A percentile compares a stretch with the other conserved stretches of the same genome.
These are phyloP conservation scores for Globisporangium perplexum DNA, from an alignment of 352 stramenopile genomes.

Conservation along the genomic window DNA sequence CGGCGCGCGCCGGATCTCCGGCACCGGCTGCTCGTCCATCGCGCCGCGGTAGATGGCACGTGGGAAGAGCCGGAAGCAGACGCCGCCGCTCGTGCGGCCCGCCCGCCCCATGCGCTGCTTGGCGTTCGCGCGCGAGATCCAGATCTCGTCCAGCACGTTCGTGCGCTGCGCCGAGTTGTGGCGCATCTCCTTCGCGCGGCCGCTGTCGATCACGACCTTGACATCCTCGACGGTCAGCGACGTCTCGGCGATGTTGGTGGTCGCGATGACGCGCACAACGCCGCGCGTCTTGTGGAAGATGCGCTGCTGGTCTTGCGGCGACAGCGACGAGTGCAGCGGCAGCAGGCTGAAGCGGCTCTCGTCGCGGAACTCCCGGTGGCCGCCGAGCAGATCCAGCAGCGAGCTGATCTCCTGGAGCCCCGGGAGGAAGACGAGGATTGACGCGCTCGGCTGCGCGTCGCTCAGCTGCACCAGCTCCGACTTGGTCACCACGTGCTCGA, in stretches of 20 bases:
- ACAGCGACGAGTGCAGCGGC: constrained; percentile 92
- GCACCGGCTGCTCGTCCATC: constrained; percentile 80
- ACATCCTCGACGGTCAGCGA: constrained; percentile 95
- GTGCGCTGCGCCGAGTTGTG: constrained; percentile 79
- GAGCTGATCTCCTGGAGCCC: constrained; percentile 93
- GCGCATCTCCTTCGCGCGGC: constrained; percentile 91
- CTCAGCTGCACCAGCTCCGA: constrained; percentile 27
- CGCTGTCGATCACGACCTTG: constrained; percentile 94
- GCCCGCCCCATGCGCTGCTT: constrained; percentile 89
- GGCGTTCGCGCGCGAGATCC: constrained; percentile 88
- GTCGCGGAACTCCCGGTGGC: constrained; percentile 44
- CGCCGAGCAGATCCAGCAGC: constrained; percentile 65
- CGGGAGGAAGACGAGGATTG: constrained; percentile 95
- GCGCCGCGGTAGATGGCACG: constrained; percentile 62
- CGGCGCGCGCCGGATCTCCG: constrained; percentile 95
- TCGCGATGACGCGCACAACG: constrained; percentile 91
- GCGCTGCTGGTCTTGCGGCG: constrained; percentile 88
- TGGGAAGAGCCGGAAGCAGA: constrained; percentile 88
- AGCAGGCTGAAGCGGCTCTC: constrained; percentile 67
- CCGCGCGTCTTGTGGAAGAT: constrained; percentile 82
- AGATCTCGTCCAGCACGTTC: constrained; percentile 88
- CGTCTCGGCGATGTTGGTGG: constrained; percentile 97
- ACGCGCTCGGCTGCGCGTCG: constrained; percentile 33
- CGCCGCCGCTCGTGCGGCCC: constrained; percentile 88
- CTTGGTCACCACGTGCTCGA: constrained; percentile 76